These are phyloP conservation scores for Agarophyton chilense DNA, from an alignment of 23 red algal species.

Conservation along the genomic window DNA sequence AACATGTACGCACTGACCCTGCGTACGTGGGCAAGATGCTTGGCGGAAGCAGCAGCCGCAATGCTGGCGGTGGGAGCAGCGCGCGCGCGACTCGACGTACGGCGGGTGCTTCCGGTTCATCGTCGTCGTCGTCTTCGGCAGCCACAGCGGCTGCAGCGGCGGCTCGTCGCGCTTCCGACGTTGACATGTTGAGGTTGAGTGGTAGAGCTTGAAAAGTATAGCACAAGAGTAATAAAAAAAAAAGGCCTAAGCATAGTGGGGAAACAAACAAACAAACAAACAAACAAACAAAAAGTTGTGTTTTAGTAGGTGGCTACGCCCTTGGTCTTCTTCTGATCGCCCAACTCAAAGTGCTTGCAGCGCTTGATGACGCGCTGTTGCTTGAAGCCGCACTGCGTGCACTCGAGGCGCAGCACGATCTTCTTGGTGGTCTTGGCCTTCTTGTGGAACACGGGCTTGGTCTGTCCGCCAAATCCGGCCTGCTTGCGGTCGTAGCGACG, in stretches of 20 bases:
- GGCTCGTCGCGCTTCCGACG: background rate
- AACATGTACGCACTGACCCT: conserved; percentile 37
- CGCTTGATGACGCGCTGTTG: conserved; percentile 86
- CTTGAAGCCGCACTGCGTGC: conserved; percentile 88
- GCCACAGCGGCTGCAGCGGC: too few species aligned
- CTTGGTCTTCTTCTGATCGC: conserved; percentile 99
- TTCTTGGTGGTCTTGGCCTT: conserved; percentile 99
- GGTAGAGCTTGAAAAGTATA: conserved; percentile 5
- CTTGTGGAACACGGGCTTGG: conserved; percentile 99
- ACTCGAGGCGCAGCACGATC: conserved; percentile 93
- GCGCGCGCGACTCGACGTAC: too few species aligned
- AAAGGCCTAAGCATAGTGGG: too few species aligned
- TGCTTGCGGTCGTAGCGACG: conserved; percentile 97
- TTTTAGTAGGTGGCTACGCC: conserved; percentile 91
- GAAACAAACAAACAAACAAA: too few species aligned
- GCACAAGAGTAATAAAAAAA: too few species aligned
- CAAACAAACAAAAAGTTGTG: too few species aligned
- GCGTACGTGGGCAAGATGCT: conserved; percentile 14
- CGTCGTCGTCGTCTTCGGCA: background rate
- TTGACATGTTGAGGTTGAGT: conserved; percentile 11
- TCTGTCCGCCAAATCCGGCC: conserved; percentile 97
- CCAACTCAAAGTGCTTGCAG: conserved; percentile 99
- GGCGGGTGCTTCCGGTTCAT: too few species aligned
- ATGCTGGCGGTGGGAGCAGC: too few species aligned
- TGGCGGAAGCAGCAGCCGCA: background rate